Percentiles rank a stretch among this genome's conserved stretches.
Conservation (phyloP, 1,139 yeast genomes). For the Pichia sp. region DNA sequence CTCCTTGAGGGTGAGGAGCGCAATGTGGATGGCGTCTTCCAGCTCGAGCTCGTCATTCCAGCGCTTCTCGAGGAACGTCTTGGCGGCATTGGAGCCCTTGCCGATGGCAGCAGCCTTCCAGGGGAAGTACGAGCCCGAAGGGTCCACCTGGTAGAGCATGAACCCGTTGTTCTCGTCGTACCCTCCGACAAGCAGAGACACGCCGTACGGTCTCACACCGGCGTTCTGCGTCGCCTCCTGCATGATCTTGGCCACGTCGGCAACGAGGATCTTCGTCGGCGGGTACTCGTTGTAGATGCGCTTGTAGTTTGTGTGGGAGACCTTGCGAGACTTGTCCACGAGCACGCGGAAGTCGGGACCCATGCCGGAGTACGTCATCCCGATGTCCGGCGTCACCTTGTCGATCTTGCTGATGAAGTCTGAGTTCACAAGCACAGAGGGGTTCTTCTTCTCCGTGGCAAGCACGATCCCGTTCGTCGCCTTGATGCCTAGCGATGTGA, state of each 20-base stretch:
- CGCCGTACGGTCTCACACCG: slow-evolving; percentile 98
- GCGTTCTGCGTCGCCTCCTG: slow-evolving; percentile 98
- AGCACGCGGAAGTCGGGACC: slow-evolving; percentile 97
- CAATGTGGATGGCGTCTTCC: slow-evolving; percentile 97
- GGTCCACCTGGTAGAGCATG: slow-evolving; percentile 94
- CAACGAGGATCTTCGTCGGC: slow-evolving; percentile 89
- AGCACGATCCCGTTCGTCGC: slow-evolving; percentile 94
- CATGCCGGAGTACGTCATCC: slow-evolving; percentile 97
- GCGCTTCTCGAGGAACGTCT: slow-evolving; percentile 94
- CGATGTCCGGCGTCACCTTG: slow-evolving; percentile 88
- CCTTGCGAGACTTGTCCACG: slow-evolving; percentile 88
- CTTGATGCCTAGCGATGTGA: slow-evolving; percentile 92
- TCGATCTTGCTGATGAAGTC: slow-evolving; percentile 79
- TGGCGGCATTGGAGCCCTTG: slow-evolving; percentile 88
- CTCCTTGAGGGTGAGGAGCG: slow-evolving; percentile 89
- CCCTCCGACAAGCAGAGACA: slow-evolving; percentile 90
- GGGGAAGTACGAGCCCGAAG: slow-evolving; percentile 97
- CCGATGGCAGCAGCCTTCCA: slow-evolving; percentile 99
- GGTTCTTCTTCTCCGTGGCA: slow-evolving; percentile 92
- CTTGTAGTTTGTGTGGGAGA: slow-evolving; percentile 89
- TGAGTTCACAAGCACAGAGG: slow-evolving; percentile 70
- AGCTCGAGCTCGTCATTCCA: slow-evolving; percentile 96
- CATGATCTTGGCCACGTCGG: slow-evolving; percentile 93
- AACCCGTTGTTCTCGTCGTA: slow-evolving; percentile 77
- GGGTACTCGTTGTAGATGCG: slow-evolving; percentile 95